Percentiles rank a stretch among this genome's conserved stretches.
These are phyloP conservation scores for Setomelanomma holmii DNA, from an alignment of 2,329 filamentous ascomycete species.

Conservation along the genomic window DNA sequence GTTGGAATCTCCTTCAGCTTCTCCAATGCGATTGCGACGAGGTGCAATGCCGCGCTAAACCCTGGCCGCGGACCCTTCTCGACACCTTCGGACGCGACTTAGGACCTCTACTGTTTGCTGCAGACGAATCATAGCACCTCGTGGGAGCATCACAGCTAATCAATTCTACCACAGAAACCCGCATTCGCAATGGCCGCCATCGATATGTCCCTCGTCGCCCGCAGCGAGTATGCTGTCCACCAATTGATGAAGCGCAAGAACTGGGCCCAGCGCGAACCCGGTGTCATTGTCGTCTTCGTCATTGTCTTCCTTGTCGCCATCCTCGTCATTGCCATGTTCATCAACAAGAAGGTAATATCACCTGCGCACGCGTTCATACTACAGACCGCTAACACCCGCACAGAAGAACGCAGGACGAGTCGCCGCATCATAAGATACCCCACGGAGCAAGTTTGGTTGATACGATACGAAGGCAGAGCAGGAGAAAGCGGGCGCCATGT, in stretches of 20 bases:
- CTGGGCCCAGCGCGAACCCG: conserved; percentile 64
- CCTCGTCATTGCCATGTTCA: conserved; percentile 59
- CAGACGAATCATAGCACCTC: not conserved
- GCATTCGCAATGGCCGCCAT: conserved; percentile 47
- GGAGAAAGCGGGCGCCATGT: not conserved
- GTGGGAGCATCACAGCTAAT: conserved; percentile 12
- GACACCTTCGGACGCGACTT: not conserved
- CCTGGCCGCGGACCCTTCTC: conserved; percentile 15
- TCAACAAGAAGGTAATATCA: conserved; percentile 53
- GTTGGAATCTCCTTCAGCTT: conserved; percentile 17
- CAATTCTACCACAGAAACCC: conserved; percentile 24
- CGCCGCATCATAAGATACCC: conserved; percentile 23
- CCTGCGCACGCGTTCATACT: not conserved
- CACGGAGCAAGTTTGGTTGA: not conserved
- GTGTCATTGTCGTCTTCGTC: conserved; percentile 68
- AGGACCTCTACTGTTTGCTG: not conserved
- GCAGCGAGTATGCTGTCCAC: conserved; percentile 46
- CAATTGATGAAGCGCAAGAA: conserved; percentile 62
- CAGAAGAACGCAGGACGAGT: conserved; percentile 20
- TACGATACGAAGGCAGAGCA: not conserved
- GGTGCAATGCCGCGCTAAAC: conserved; percentile 22
- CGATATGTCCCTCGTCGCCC: conserved; percentile 45
- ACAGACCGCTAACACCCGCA: conserved; percentile 6
- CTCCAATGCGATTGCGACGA: conserved; percentile 14
- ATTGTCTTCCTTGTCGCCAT: conserved; percentile 64